Evolutionary conservation across 2,329 filamentous ascomycete genomes (phyloP), one percentile per base, ranked within the genome.

Genomic region (Fusarium sp.): DNA sequence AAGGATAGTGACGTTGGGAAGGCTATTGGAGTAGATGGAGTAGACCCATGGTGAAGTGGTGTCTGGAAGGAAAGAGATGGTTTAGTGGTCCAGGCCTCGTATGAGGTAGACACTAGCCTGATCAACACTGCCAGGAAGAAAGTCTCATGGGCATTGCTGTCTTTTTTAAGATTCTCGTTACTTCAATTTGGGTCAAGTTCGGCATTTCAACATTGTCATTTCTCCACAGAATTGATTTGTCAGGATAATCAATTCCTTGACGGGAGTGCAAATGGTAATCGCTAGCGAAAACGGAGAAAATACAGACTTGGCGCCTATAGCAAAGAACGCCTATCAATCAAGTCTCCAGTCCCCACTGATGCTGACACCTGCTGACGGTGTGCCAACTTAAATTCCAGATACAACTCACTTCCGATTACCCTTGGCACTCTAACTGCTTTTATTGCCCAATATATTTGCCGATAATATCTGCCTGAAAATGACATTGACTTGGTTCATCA

Each of bases 401-500:
- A 6, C 2, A 33, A 15, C 30, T 7, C 14, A 33, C 6, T 10
- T 41, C 17, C 14, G 1, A 30, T 4, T 30, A 3, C 17, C 4
- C 3, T 20, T 9, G 9, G 1, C 19, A 2, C 4, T 7, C 1
- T 3, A 7, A 15, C 7, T 14, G 6, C 30, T 33, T 15, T 22
- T 22, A 22, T 22, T 22, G 22, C 22, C 22, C 22, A 22, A 22
- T 22, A 22, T 22, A 4, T 22, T 33, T 33, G 30, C 30, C 5
- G 2, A 33, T n/a, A 1, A 6, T 3, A n/a, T 1, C 17, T 15
- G 1, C 2, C 6, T 2, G 0, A 37, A 33, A 10, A 71, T 71
- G 64, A 13, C 14, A 24, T n/a, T 52, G 2, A 79, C 76, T 2
- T 81, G 78, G 78, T 40, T 83, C 17, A 78, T 83, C 39, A 83